A percentile compares a stretch with the other conserved stretches of the same genome.
phyloP scores from a whole-genome alignment of 2,329 filamentous ascomycete species.

The Penicillium sp. region DNA sequence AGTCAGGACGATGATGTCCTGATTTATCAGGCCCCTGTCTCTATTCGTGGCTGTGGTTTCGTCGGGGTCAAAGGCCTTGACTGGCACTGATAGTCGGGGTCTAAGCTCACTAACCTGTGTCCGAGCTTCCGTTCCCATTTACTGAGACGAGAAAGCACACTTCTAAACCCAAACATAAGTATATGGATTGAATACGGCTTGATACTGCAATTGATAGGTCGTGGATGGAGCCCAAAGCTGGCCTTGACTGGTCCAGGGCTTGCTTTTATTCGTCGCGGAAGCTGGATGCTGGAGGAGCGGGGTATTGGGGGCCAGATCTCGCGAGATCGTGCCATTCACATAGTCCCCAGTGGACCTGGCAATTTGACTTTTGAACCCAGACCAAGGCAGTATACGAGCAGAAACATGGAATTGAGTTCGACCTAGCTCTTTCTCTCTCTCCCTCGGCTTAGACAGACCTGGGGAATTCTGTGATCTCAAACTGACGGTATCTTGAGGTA shows the following conservation, averaged over 20 bases:
- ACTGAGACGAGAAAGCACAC: constrained; percentile 8
- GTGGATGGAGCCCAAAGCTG: background rate
- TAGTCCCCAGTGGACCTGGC: constrained; percentile 8
- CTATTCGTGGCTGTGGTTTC: constrained; percentile 1
- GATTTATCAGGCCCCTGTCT: background rate
- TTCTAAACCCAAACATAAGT: background rate
- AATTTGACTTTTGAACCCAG: constrained; percentile 14
- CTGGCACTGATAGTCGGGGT: background rate
- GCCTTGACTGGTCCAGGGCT: background rate
- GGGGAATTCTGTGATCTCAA: background rate
- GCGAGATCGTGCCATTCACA: constrained; percentile 9
- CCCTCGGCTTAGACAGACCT: background rate
- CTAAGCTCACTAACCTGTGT: constrained; percentile 6
- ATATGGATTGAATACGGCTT: background rate
- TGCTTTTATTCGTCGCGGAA: background rate
- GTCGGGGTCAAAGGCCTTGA: background rate
- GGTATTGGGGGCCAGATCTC: constrained; percentile 9
- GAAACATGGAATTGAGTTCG: constrained; percentile 16
- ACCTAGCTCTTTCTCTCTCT: background rate
- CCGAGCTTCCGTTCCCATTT: background rate
- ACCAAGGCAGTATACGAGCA: constrained; percentile 5
- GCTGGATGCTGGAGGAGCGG: constrained; percentile 2
- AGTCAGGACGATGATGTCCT: background rate
- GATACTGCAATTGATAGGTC: constrained; percentile 1
- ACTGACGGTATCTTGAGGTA: background rate